These are phyloP conservation scores for Rachicladosporium sp. DNA, from an alignment of 2,329 filamentous ascomycete species.

Conservation along the genomic window DNA sequence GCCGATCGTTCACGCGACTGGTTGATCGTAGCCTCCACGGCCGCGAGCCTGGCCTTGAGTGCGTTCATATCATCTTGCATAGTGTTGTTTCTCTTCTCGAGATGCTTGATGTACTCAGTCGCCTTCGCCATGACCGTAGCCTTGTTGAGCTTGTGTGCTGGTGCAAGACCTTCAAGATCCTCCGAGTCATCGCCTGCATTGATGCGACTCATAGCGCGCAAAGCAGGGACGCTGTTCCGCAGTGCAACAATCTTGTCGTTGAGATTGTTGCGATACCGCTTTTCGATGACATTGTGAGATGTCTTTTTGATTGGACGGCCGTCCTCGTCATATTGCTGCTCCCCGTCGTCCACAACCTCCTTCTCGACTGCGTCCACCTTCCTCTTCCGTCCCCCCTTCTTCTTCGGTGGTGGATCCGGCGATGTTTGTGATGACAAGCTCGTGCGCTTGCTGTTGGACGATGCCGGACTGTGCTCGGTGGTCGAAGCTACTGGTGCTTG, in stretches of 20 bases:
- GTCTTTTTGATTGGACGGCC: constrained; percentile 65
- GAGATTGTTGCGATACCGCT: constrained; percentile 87
- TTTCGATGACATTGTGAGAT: constrained; percentile 96
- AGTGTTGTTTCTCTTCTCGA: constrained; percentile 80
- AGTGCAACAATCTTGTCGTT: constrained; percentile 95
- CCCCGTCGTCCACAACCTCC: constrained; percentile 35
- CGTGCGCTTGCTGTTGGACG: constrained; percentile 15
- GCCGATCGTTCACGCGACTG: constrained; percentile 14
- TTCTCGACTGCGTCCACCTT: constrained; percentile 20
- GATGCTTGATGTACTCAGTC: constrained; percentile 86
- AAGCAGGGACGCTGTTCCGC: constrained; percentile 79
- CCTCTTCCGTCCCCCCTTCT: constrained; percentile 24
- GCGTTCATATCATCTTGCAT: constrained; percentile 68
- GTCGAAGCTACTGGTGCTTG: not conserved
- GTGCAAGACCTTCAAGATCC: constrained; percentile 54
- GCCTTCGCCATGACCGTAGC: constrained; percentile 93
- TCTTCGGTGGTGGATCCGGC: constrained; percentile 19
- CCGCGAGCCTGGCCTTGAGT: constrained; percentile 60
- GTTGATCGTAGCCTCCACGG: constrained; percentile 55
- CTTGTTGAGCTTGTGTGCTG: constrained; percentile 92
- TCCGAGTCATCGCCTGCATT: constrained; percentile 61
- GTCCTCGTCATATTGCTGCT: constrained; percentile 19
- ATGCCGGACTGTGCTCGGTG: constrained; percentile 20
- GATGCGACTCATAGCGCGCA: constrained; percentile 63
- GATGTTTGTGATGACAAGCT: constrained; percentile 19